Base-by-base conservation (phyloP, 2,329 filamentous ascomycete species). In the Xylaria sp. region DNA sequence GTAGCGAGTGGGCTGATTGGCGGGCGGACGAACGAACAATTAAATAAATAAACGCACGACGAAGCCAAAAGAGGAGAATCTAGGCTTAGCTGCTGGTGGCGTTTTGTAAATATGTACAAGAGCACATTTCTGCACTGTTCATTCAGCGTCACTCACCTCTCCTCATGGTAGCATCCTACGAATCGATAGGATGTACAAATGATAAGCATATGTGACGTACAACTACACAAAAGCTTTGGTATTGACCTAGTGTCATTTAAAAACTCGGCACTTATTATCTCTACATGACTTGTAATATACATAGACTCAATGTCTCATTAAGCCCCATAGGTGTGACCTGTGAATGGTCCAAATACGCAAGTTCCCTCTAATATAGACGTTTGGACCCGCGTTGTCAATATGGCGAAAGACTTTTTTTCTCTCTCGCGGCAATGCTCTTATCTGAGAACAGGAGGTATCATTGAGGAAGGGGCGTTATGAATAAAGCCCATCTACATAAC, bases 101-200 rank as follows among this genome's bases (percentile, higher is more conserved):
- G 47, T 67, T 65, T 72, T 76, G 74, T 77, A 75, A 77, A 77
- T 76, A 78, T 75, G 73, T 77, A 76, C 71, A 75, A 75, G 74
- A 76, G 62, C 72, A 74, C 71, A 67, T 65, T 71, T 72, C 61
- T 70, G 72, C 71, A 70, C 68, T 66, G 72, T 76, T 72, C 63
- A 71, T 73, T 74, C 68, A 68, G 61, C 65, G 67, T 70, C 50
- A 32, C 51, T 36, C n/a, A 39, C 21, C 19, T 32, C 30, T 30
- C 7, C 27, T 48, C 21, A 34, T 9, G 32, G 34, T n/a, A 30
- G 42, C 4, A 24, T 14, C 36, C 7, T 30, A 36, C 36, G 17
- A 36, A 45, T 21, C 34, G 6, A 12, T 17, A 30, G 14, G 61
- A 48, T 48, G 34, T 21, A 11, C 39, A 51, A 55, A 24, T 48